phyloP scores from a whole-genome alignment of 495 filamentous ascomycete species.

The Tuber magnatum region DNA sequence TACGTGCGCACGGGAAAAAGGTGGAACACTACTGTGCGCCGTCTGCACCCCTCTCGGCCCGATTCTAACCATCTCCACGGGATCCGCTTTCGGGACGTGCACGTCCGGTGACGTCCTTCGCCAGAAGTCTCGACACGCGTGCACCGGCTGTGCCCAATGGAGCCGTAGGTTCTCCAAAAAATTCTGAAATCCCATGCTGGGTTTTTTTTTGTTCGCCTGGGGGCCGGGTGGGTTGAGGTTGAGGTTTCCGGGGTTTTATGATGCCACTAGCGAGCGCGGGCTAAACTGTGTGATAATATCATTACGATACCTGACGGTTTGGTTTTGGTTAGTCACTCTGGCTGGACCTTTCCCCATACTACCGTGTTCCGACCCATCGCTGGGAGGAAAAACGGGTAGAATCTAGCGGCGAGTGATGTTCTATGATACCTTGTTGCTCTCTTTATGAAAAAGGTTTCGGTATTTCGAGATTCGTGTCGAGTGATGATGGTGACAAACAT shows the following conservation, averaged over 20 bases:
- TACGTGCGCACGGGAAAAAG: not conserved
- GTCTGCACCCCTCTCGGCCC: not conserved
- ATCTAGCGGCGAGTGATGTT: not conserved
- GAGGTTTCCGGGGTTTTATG: not conserved
- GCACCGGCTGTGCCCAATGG: not conserved
- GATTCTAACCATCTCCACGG: not conserved
- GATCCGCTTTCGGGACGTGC: not conserved
- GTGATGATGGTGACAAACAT: too few relatives aligned
- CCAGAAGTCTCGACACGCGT: not conserved
- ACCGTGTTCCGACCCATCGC: too few relatives aligned
- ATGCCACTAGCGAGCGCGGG: not conserved
- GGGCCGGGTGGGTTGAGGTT: not conserved
- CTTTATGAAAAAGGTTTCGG: not conserved
- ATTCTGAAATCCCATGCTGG: not conserved
- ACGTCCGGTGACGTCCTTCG: not conserved
- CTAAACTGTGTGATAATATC: not conserved
- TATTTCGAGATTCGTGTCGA: too few relatives aligned
- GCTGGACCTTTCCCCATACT: too few relatives aligned
- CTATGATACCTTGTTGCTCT: not conserved
- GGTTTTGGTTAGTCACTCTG: not conserved
- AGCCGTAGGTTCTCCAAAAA: not conserved
- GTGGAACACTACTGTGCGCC: not conserved
- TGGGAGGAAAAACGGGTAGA: not conserved
- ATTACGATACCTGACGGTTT: not conserved
- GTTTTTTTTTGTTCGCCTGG: not conserved